These are phyloP conservation scores for Saccharomyces hybrid DNA, from an alignment of 1,139 yeast species.

Conservation along the genomic window DNA sequence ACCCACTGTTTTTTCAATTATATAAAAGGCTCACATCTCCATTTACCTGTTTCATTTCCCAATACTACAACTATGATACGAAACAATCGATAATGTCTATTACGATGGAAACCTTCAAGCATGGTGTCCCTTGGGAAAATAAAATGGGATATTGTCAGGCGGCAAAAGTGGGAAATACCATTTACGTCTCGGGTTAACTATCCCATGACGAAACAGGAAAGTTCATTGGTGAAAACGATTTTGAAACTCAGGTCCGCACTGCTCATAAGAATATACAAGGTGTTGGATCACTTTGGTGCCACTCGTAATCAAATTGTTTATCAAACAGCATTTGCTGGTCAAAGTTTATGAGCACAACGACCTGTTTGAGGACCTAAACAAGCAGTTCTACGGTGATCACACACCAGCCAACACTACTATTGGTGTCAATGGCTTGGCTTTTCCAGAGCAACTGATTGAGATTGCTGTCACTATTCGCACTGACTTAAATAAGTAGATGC, in stretches of 20 bases:
- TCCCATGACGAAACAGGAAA: background rate
- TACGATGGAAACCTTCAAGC: background rate
- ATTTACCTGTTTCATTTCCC: background rate
- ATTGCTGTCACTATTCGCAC: background rate
- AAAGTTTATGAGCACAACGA: background rate
- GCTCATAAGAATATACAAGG: background rate
- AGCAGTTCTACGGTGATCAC: background rate
- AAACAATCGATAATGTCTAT: background rate
- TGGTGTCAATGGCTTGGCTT: background rate
- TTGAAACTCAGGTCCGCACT: background rate
- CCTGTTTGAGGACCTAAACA: background rate
- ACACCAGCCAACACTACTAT: background rate
- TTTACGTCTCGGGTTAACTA: background rate
- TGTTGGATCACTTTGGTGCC: background rate
- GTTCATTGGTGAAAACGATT: background rate
- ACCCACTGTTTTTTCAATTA: background rate
- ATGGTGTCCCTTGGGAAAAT: background rate
- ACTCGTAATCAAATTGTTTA: background rate
- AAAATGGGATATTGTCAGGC: background rate
- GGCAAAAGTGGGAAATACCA: background rate
- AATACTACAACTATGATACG: background rate
- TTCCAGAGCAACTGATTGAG: background rate
- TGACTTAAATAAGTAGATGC: background rate
- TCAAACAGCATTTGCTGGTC: background rate
- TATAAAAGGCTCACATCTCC: background rate